phyloP scores from a whole-genome alignment of 169 alveolate genomes.

The Eimeria falciformis region DNA sequence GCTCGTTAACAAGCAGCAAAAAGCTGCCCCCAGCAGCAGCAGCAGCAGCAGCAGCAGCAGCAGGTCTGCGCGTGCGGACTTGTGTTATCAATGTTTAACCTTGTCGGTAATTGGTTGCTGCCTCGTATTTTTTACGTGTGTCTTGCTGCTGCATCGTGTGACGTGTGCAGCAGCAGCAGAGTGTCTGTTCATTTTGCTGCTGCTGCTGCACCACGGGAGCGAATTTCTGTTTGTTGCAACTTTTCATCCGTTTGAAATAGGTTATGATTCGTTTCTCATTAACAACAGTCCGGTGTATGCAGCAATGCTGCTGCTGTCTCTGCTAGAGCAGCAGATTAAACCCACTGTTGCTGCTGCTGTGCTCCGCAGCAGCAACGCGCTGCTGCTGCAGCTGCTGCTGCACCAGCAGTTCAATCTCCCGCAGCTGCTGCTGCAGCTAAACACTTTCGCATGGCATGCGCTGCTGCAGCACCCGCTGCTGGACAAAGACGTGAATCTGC shows the following conservation, averaged over 20 bases:
- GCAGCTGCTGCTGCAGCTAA: constrained; percentile 50
- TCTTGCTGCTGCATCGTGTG: constrained; percentile 44
- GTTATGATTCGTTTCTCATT: constrained; percentile 56
- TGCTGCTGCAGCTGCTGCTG: constrained; percentile 59
- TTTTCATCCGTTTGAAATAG: constrained; percentile 45
- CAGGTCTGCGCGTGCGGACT: constrained; percentile 19
- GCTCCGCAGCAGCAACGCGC: constrained; percentile 50
- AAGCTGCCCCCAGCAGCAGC: constrained; percentile 9
- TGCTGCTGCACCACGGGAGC: constrained; percentile 54
- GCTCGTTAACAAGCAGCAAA: constrained; percentile 16
- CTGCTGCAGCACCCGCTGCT: constrained; percentile 66
- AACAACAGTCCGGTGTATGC: constrained; percentile 74
- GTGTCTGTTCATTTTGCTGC: constrained; percentile 39
- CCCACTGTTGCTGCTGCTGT: constrained; percentile 58
- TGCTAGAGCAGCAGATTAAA: constrained; percentile 70
- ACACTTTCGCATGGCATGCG: constrained; percentile 33
- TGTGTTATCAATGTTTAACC: constrained; percentile 43
- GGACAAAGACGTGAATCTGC: constrained; percentile 15
- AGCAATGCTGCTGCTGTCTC: constrained; percentile 66
- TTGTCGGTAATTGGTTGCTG: constrained; percentile 47
- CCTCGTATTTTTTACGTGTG: constrained; percentile 23
- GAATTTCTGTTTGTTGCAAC: constrained; percentile 58
- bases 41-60: constrained; percentile 67
- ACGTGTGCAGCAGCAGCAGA: constrained; percentile 71
- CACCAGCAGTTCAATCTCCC: constrained; percentile 44